phyloP scores from a whole-genome alignment of 1,284 basidiomycete species.

The Moesziomyces globuligerus region DNA sequence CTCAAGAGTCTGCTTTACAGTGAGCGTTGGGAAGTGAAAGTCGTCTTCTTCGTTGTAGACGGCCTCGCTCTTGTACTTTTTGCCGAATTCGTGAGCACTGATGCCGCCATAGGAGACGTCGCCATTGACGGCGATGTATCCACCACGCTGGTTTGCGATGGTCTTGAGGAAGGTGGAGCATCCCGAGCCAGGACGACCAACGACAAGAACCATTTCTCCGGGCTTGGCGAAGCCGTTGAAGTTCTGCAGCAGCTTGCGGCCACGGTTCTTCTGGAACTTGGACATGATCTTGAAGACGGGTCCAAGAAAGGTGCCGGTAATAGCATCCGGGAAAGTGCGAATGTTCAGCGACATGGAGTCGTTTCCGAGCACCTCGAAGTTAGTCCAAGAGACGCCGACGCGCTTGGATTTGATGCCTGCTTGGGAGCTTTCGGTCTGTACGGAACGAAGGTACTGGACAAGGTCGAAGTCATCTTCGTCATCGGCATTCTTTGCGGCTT shows the following conservation, averaged over 20 bases:
- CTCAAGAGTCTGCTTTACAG: constrained; percentile 54
- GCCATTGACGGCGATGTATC: constrained; percentile 58
- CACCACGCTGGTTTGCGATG: constrained; percentile 71
- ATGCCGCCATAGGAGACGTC: constrained; percentile 67
- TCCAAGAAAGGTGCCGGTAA: constrained; percentile 59
- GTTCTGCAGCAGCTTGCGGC: constrained; percentile 39
- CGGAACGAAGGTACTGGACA: constrained; percentile 75
- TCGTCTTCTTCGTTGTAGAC: constrained; percentile 59
- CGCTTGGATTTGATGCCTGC: constrained; percentile 51
- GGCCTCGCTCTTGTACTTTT: constrained; percentile 46
- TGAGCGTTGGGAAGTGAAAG: constrained; percentile 51
- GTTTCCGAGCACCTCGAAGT: constrained; percentile 49
- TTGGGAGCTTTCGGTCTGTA: constrained; percentile 74
- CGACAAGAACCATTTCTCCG: constrained; percentile 73
- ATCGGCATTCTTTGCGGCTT: constrained; percentile 4
- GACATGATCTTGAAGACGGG: constrained; percentile 65
- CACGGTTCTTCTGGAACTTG: constrained; percentile 9
- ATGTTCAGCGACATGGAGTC: constrained; percentile 53
- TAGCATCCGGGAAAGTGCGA: constrained; percentile 66
- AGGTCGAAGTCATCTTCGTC: constrained; percentile 74
- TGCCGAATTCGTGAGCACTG: constrained; percentile 72
- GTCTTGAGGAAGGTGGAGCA: constrained; percentile 74
- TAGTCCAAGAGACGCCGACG: constrained; percentile 54
- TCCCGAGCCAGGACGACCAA: constrained; percentile 73
- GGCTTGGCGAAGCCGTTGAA: constrained; percentile 69